These are phyloP conservation scores for Fraxinus excelsior DNA, from an alignment of 257 asterid genomes.

Conservation along the genomic window DNA sequence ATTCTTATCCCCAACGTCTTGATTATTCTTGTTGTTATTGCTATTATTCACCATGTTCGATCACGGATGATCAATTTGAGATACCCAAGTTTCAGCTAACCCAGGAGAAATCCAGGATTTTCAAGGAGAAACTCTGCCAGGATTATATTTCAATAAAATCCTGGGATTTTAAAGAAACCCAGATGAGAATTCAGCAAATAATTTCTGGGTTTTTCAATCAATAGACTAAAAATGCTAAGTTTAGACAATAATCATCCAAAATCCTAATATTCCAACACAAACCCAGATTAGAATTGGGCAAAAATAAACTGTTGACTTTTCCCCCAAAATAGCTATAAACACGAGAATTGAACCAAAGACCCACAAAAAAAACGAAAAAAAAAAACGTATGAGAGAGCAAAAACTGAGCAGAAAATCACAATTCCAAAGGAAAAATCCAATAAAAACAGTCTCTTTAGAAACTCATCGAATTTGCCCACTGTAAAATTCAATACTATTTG, in stretches of 20 bases:
- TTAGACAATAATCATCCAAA: slow-evolving; percentile 17
- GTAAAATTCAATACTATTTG: background rate
- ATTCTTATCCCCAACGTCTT: slow-evolving; percentile 63
- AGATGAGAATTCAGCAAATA: slow-evolving; percentile 22
- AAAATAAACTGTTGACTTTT: slow-evolving; percentile 14
- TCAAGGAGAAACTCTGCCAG: slow-evolving; percentile 2
- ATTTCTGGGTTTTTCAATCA: slow-evolving; percentile 16
- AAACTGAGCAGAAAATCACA: background rate
- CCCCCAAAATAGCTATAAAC: background rate
- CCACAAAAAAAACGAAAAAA: background rate
- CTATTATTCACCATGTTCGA: slow-evolving; percentile 65
- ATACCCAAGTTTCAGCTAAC: slow-evolving; percentile 11
- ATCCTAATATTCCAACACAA: slow-evolving; percentile 10
- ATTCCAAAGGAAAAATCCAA: background rate
- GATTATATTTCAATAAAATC: slow-evolving; percentile 7
- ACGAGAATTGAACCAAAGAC: slow-evolving; percentile 4
- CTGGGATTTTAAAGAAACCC: slow-evolving; percentile 22
- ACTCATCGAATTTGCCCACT: background rate
- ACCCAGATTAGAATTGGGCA: slow-evolving; percentile 25
- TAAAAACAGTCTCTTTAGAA: background rate
- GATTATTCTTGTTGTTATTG: slow-evolving; percentile 39
- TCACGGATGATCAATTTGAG: slow-evolving; percentile 27
- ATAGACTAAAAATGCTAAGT: background rate
- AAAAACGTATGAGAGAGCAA: background rate
- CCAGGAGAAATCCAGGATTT: slow-evolving; percentile 7